phyloP scores from a whole-genome alignment of 2,329 filamentous ascomycete species.

The Domatiomyces globalis region DNA sequence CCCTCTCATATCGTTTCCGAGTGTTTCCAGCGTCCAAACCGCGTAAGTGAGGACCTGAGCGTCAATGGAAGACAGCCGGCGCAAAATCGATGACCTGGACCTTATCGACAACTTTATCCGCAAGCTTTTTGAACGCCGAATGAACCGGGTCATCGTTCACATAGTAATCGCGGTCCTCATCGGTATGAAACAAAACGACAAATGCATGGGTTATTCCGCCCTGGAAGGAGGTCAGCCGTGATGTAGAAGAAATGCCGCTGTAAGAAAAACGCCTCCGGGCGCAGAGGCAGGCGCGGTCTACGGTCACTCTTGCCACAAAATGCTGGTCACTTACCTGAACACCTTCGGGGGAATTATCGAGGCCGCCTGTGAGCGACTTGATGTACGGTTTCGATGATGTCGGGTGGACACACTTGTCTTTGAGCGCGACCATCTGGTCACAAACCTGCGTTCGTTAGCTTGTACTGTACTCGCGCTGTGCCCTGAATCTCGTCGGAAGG shows the following conservation, averaged over 20 bases:
- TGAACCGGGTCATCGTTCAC: conserved; percentile 51
- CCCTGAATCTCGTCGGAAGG: too few relatives aligned
- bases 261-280: not conserved
- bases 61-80: conserved; percentile 31
- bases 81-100: conserved; percentile 48
- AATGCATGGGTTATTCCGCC: conserved; percentile 55
- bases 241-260: not conserved
- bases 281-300: too few relatives aligned
- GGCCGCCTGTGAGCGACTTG: conserved; percentile 42
- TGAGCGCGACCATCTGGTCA: conserved; percentile 42
- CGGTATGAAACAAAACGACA: conserved; percentile 50
- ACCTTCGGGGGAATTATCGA: conserved; percentile 48
- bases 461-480: too few relatives aligned
- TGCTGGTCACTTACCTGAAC: conserved; percentile 41
- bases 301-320: too few relatives aligned
- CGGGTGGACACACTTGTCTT: conserved; percentile 46
- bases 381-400: conserved; percentile 47
- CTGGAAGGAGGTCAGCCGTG: conserved; percentile 24
- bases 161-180: conserved; percentile 55
- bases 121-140: conserved; percentile 41
- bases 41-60: too few relatives aligned
- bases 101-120: conserved; percentile 31
- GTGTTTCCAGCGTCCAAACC: too few relatives aligned
- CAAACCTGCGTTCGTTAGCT: conserved; percentile 33
- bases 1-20: too few relatives aligned